phyloP scores from a whole-genome alignment of 179 eudicot species.

The Drosera spatulata region DNA sequence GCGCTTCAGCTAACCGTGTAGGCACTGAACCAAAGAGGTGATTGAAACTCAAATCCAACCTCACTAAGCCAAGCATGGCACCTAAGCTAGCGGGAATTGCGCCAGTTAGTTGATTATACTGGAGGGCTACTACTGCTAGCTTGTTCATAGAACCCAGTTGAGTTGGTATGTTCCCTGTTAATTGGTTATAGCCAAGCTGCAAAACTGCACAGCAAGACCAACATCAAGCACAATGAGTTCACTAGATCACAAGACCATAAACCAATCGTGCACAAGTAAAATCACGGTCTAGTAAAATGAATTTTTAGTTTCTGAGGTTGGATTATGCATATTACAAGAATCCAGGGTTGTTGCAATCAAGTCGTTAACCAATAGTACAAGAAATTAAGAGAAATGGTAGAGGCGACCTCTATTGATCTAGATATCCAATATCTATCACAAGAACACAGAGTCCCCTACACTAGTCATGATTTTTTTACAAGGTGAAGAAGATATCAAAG shows the following conservation, averaged over 20 bases:
- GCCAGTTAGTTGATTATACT: slow-evolving; percentile 60
- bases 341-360: no score
- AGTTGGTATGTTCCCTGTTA: slow-evolving; percentile 72
- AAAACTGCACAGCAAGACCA: slow-evolving; percentile 35
- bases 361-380: no score
- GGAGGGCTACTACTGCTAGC: slow-evolving; percentile 72
- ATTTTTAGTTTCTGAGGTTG: no score
- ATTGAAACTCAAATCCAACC: slow-evolving; percentile 81
- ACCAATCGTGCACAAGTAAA: neutral
- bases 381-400: no score
- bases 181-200: slow-evolving; percentile 79
- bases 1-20: slow-evolving; percentile 50
- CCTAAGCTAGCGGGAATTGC: slow-evolving; percentile 93
- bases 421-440: no score
- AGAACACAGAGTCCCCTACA: no score
- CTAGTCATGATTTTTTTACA: no score
- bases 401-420: no score
- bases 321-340: no score
- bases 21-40: slow-evolving; percentile 83
- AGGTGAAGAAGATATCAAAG: no score
- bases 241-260: neutral
- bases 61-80: slow-evolving; percentile 29
- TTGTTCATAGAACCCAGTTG: slow-evolving; percentile 67
- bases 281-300: no score
- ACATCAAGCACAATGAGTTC: neutral